phyloP scores from a whole-genome alignment of 2,329 filamentous ascomycete species.

The Talaromyces amestolkiae region DNA sequence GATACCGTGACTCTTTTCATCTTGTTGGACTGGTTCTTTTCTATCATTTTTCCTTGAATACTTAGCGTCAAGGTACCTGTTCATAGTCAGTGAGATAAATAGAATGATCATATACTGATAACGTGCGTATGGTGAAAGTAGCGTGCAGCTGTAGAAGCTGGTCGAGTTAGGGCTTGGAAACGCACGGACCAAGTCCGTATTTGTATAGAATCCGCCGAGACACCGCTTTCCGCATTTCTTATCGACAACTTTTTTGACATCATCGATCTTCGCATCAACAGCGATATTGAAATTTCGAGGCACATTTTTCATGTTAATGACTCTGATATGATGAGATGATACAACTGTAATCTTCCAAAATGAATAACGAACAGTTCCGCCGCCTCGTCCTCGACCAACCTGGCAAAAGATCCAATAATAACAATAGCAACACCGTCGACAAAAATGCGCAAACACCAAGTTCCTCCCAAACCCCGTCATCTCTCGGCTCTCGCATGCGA shows the following conservation, averaged over 20 bases:
- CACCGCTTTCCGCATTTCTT: constrained; percentile 5
- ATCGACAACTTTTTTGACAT: constrained; percentile 10
- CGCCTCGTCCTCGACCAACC: constrained; percentile 65
- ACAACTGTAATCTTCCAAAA: constrained; percentile 38
- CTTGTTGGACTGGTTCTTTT: neutral
- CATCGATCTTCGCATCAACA: neutral
- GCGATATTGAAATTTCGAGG: neutral
- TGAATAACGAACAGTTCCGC: constrained; percentile 97
- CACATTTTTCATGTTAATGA: neutral
- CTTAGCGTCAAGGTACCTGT: neutral
- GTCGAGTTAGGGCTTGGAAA: neutral
- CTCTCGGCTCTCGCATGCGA: constrained; percentile 69
- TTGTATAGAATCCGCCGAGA: neutral
- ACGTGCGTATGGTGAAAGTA: neutral
- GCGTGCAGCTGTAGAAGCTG: neutral
- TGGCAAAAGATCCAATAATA: neutral
- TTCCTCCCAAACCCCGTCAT: constrained; percentile 21
- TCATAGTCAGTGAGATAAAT: neutral
- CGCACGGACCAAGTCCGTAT: neutral
- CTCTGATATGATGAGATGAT: neutral
- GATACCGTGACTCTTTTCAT: neutral
- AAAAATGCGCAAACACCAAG: constrained; percentile 1
- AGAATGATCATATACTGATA: neutral
- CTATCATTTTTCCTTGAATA: neutral
- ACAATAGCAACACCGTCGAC: neutral